Conservation (phyloP, 2,329 filamentous ascomycete genomes). For the Fusarium torreyae region DNA sequence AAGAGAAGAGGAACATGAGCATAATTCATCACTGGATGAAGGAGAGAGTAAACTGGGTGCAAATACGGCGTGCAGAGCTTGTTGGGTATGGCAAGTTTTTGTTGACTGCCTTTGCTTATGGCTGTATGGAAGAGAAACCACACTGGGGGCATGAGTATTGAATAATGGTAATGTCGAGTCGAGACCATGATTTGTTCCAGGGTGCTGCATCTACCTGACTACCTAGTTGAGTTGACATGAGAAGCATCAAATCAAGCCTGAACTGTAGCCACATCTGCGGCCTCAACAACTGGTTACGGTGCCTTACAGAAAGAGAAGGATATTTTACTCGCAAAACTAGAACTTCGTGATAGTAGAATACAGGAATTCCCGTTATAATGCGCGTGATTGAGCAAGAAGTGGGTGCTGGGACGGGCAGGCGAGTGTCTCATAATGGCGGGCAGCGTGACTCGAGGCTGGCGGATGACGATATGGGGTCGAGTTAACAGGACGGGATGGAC, state of each 20-base stretch:
- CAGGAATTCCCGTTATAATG: constrained; percentile 13
- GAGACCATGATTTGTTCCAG: constrained; percentile 13
- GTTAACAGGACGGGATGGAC: not conserved
- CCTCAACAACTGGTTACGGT: not conserved
- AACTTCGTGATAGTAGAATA: not conserved
- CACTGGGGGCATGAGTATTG: constrained; percentile 45
- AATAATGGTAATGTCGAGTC: constrained; percentile 53
- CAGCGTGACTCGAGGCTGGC: constrained; percentile 42
- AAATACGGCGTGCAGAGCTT: constrained; percentile 17
- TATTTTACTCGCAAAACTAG: too few species aligned
- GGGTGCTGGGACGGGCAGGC: constrained; percentile 25
- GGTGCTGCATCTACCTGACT: not conserved
- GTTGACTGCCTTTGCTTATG: constrained; percentile 12
- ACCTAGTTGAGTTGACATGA: not conserved
- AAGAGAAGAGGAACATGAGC: constrained; percentile 32
- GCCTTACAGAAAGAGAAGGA: too few species aligned
- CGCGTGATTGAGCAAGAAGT: constrained; percentile 36
- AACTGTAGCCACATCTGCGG: not conserved
- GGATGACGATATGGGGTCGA: constrained; percentile 31
- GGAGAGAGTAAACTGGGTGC: constrained; percentile 14
- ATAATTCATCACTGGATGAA: constrained; percentile 23
- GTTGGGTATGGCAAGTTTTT: constrained; percentile 42
- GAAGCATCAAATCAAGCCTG: not conserved
- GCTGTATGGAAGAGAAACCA: constrained; percentile 28
- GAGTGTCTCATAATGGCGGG: constrained; percentile 31